phyloP scores from a whole-genome alignment of 352 stramenopile species.

The Lagenidium giganteum region DNA sequence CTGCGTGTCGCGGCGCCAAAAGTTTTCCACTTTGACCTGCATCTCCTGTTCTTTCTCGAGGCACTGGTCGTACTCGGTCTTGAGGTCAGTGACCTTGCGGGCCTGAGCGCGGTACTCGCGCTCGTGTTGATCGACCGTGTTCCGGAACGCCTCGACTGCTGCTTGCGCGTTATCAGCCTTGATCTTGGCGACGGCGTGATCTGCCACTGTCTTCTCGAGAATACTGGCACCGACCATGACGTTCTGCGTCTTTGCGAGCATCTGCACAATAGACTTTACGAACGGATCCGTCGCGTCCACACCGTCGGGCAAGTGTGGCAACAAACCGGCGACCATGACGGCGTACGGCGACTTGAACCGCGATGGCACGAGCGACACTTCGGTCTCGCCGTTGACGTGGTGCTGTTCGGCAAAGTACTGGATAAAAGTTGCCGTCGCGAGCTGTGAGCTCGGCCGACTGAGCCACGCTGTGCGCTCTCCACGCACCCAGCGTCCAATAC shows the following conservation, averaged over 20 bases:
- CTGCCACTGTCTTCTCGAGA: conserved; percentile 39
- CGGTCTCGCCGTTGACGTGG: conserved; percentile 41
- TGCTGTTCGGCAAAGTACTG: conserved; percentile 52
- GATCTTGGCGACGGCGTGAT: conserved; percentile 27
- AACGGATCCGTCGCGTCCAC: conserved; percentile 63
- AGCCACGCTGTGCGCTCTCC: conserved; percentile 65
- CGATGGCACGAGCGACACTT: conserved; percentile 55
- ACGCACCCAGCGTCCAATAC: conserved; percentile 51
- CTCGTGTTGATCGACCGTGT: conserved; percentile 42
- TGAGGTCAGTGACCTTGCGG: conserved; percentile 20
- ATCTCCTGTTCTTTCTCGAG: conserved; percentile 54
- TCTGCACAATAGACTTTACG: conserved; percentile 58
- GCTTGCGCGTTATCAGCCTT: conserved; percentile 18
- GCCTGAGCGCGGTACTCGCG: conserved; percentile 31
- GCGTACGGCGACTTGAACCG: conserved; percentile 77
- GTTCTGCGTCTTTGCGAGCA: conserved; percentile 77
- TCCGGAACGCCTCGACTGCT: conserved; percentile 37
- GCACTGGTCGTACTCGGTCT: conserved; percentile 35
- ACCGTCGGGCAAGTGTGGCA: conserved; percentile 65
- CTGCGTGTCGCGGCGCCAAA: conserved; percentile 64
- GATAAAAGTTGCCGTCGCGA: conserved; percentile 71
- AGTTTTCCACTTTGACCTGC: conserved; percentile 74
- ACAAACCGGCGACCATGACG: conserved; percentile 71
- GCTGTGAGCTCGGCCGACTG: conserved; percentile 58
- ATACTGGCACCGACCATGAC: conserved; percentile 60